These are phyloP conservation scores for Pelargonium australe DNA, from an alignment of 441 rosid genomes.

Conservation along the genomic window DNA sequence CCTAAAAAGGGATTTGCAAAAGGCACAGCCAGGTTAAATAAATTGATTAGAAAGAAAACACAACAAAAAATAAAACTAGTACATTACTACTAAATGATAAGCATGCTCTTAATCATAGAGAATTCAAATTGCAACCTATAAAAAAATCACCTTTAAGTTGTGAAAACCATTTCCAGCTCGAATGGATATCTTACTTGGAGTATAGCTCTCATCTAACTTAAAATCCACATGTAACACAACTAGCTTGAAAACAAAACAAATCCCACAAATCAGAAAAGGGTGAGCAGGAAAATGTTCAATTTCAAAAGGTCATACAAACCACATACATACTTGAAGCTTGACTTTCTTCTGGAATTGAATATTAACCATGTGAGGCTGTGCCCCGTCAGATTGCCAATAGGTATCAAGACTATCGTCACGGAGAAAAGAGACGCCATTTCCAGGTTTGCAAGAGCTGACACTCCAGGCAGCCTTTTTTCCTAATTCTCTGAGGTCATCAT, in stretches of 20 bases:
- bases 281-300: not conserved
- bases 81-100: not conserved
- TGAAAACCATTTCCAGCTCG: conserved; percentile 95
- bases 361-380: conserved; percentile 86
- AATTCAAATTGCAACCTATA: not conserved
- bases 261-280: conserved; percentile 10
- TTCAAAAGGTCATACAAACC: not conserved
- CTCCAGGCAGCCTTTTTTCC: conserved; percentile 96
- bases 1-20: conserved; percentile 36
- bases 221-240: conserved; percentile 79
- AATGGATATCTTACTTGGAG: conserved; percentile 79
- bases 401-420: conserved; percentile 81
- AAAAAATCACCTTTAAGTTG: conserved; percentile 59
- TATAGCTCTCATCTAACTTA: conserved; percentile 92
- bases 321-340: conserved; percentile 56
- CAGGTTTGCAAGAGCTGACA: conserved; percentile 91
- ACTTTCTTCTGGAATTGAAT: conserved; percentile 91
- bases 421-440: conserved; percentile 77
- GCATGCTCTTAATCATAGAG: not conserved
- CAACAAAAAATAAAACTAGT: not conserved
- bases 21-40: conserved; percentile 7
- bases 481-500: conserved; percentile 85
- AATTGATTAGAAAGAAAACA: not conserved
- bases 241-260: conserved; percentile 37
- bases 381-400: conserved; percentile 97